Evolutionary conservation across 176 grass and related monocot genomes (phyloP).

Genomic region (Hyparrhenia diplandra): DNA sequence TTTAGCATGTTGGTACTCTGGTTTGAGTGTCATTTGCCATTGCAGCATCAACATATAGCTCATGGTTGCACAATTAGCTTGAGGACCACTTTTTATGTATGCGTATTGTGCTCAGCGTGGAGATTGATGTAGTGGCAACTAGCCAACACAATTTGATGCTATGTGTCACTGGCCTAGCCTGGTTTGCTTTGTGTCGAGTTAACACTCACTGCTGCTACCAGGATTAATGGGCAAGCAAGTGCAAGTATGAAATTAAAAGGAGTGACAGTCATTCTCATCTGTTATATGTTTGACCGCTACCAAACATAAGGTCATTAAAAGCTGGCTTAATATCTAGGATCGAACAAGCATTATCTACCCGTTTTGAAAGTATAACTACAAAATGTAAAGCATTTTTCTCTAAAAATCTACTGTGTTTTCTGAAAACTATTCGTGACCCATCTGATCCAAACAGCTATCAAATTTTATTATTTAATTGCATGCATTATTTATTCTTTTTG

Average conservation of each 20-base stretch:
- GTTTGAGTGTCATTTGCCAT: not conserved
- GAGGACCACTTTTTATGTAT: not conserved
- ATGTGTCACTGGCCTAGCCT: not conserved
- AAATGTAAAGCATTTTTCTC: not conserved
- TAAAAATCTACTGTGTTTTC: not conserved
- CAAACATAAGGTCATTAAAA: not conserved
- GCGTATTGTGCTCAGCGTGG: not conserved
- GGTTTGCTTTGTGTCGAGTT: not conserved
- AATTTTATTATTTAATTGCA: not conserved
- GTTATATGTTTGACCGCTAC: not conserved
- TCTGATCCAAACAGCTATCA: not conserved
- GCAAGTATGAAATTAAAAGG: not conserved
- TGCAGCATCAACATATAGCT: not conserved
- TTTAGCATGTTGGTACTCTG: not conserved
- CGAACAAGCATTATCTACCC: not conserved
- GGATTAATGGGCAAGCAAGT: not conserved
- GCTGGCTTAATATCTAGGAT: not conserved
- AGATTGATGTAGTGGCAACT: not conserved
- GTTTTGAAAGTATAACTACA: not conserved
- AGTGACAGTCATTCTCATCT: not conserved
- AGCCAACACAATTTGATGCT: not conserved
- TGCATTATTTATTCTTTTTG: slow-evolving; percentile 4
- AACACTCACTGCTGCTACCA: not conserved
- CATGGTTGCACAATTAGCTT: not conserved
- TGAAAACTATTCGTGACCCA: not conserved